Evolutionary conservation across 2,329 filamentous ascomycete genomes (phyloP), one percentile per base, ranked within the genome.

Genomic region (Orbilia ellipsospora): DNA sequence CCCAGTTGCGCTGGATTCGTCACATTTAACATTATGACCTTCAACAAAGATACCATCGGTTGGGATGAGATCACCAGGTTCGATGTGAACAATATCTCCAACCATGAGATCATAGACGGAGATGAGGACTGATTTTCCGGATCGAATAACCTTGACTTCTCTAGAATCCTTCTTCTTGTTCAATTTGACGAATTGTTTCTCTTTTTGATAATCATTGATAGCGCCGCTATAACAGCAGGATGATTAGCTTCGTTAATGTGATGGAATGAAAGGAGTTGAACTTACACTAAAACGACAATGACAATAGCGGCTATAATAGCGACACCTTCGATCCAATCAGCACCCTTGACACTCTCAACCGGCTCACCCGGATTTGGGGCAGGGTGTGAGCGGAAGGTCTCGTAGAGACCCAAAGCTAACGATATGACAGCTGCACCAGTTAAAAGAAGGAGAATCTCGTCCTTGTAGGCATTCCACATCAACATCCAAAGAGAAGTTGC

Each of bases 301-400:
- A 87, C 83, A 79, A 94, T 92, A 73, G 91, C 91, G n/a, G 88
- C 90, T 68, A 93, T 90, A 77, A 94, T 93, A 75, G 91, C 91
- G 23, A 93, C 91, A 78, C 91, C 91, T 81, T 94, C 91, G 31
- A 94, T 88, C 91, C 91, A 94, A 80, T 93, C 91, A 1, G 92
- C 88, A 54, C 72, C 72, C 12, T 23, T 54, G n/a, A 75, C 64
- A 18, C 59, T 59, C 10, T 36, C 31, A 23, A 26, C 52, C 42
- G 59, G 84, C 3, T 88, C 82, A 5, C 81, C 84, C 0, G 82
- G 63, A 18, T 69, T 68, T 1, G 64, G 42, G 1, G 83, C 80
- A 76, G 72, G 72, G 28, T 75, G 72, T 10, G 31, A 26, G 13
- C 72, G 64, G 28, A 90, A 84, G 0, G 88, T 88, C 80, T 91